phyloP scores from a whole-genome alignment of 306 rosid genomes.

The Lablab purpureus region DNA sequence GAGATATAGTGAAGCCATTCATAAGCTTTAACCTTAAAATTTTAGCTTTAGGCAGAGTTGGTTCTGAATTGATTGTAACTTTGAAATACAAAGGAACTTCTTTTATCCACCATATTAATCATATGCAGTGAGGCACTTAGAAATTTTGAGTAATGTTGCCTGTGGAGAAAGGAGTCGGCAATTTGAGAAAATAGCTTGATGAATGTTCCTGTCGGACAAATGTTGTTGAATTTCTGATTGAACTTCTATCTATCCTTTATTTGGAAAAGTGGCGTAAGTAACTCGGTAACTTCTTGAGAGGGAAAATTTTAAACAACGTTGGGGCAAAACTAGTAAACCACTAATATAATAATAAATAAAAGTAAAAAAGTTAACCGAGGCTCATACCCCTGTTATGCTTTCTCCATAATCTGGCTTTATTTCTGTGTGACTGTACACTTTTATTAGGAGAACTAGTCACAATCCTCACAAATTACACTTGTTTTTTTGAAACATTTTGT shows the following conservation, averaged over 20 bases:
- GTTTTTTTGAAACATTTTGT: background rate
- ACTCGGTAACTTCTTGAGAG: background rate
- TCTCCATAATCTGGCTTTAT: background rate
- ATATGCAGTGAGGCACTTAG: background rate
- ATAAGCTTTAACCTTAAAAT: background rate
- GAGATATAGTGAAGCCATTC: background rate
- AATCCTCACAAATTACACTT: background rate
- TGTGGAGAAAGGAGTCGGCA: background rate
- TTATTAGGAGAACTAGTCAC: background rate
- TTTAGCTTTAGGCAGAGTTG: background rate
- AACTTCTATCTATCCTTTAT: too few relatives aligned
- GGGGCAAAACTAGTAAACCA: background rate
- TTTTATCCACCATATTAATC: background rate
- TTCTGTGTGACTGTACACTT: background rate
- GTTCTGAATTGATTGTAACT: background rate
- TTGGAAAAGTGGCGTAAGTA: background rate
- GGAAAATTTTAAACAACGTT: background rate
- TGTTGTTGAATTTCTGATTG: too few relatives aligned
- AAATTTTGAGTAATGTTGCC: constrained; percentile 4
- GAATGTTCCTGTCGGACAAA: too few relatives aligned
- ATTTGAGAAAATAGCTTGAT: too few relatives aligned
- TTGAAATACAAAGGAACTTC: background rate
- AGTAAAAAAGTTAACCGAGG: background rate
- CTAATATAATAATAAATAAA: background rate
- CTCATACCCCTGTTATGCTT: background rate